Evolutionary conservation across 208 protist species (phyloP), one percentile per base, ranked within the genome.

Genomic region (Herpetomonas muscarum): DNA sequence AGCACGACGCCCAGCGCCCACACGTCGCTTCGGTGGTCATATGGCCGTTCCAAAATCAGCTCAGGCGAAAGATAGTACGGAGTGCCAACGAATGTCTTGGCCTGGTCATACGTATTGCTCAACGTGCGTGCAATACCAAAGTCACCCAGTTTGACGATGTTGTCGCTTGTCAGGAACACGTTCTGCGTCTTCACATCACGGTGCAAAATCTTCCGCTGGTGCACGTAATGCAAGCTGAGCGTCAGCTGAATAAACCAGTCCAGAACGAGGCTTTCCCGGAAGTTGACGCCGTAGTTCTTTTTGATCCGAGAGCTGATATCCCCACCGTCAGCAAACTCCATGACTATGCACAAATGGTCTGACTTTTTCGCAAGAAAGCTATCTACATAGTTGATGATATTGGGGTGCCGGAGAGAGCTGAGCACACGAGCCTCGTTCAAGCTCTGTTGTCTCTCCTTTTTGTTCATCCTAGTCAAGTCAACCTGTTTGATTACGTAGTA

Each of bases 401-500:
- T 97, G 1, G 94, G 94, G 60, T 98, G 94, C 5, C 76, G 76
- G n/a, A 98, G 65, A 4, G 81, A 82, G 47, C 76, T 93, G 15
- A 97, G 75, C 17, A 97, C 59, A 1, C 80, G 73, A 1, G 90
- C 93, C 68, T 97, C 93, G 56, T 97, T 97, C 19, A 97, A 70
- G 57, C 87, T 90, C 47, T 96, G 85, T 30, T 93, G 76, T 9
- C 89, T 69, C 42, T 97, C 88, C 52, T 90, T 94, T 54, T 85
- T 93, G 64, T 73, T 92, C 76, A 97, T 85, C 2, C 77, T 64
- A 0, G 81, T 84, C 19, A 97, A 72, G 55, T 96, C 87, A 3
- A 97, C 85, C 61, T 96, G 90, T 67, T 97, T 97, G 49, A 97
- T 96, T 7, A 97, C 90, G 62, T 96, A 97, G 42, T 82, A 89